These are phyloP conservation scores for Passiflora organensis DNA, from an alignment of 345 rosid species.

Conservation along the genomic window DNA sequence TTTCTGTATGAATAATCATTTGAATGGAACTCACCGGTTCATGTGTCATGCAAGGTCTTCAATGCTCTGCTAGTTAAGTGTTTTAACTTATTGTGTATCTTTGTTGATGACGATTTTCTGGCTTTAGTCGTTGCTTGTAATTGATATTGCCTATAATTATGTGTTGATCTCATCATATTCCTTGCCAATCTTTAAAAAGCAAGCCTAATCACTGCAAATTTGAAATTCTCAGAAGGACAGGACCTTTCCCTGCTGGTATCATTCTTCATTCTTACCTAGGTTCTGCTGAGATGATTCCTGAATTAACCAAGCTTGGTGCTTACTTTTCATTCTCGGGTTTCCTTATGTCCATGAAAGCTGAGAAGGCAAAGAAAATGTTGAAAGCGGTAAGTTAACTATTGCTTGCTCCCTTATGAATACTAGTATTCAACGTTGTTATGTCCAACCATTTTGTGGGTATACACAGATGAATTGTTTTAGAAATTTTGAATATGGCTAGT, in stretches of 20 bases:
- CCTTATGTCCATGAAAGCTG: slow-evolving; percentile 66
- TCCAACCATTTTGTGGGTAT: slow-evolving; percentile 44
- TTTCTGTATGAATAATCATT: too few relatives aligned
- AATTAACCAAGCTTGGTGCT: slow-evolving; percentile 78
- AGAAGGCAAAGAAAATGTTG: slow-evolving; percentile 73
- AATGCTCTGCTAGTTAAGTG: too few relatives aligned
- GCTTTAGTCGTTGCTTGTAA: background rate
- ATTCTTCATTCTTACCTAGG: slow-evolving; percentile 88
- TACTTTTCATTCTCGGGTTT: slow-evolving; percentile 93
- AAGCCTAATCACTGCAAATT: slow-evolving; percentile 1
- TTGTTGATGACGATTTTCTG: background rate
- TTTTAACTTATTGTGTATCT: background rate
- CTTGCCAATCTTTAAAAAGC: background rate
- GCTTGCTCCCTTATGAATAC: slow-evolving; percentile 7
- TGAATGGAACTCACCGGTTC: too few relatives aligned
- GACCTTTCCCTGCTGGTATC: slow-evolving; percentile 83
- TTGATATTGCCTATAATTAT: too few relatives aligned
- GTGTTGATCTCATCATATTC: background rate
- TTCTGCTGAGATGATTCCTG: slow-evolving; percentile 96
- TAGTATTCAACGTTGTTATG: background rate
- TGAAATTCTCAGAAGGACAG: slow-evolving; percentile 42
- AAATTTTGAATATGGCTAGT: too few relatives aligned
- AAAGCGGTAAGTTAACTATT: slow-evolving; percentile 41
- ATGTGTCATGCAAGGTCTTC: too few relatives aligned
- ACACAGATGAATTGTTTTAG: too few relatives aligned